Evolutionary conservation across 2,329 filamentous ascomycete genomes (phyloP), one percentile per base, ranked within the genome.

Genomic region (Lachnellula subtilissima): DNA sequence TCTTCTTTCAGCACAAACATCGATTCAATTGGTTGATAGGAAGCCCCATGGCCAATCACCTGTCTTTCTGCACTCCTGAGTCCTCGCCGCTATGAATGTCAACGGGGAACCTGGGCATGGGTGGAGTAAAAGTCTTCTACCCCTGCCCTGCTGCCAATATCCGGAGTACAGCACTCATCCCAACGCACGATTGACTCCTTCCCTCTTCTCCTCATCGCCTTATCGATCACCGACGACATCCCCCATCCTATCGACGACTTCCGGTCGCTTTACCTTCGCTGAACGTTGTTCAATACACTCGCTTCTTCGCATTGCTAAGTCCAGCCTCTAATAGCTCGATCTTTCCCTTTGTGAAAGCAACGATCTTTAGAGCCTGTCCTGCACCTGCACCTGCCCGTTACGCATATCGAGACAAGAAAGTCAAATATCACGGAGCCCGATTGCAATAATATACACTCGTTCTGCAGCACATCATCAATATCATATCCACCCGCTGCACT

Each of bases 231-330:
- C 42, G 45, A 47, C 45, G 23, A 32, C 12, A 47, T 35, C 14
- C 42, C 15, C 6, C 28, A 32, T 4, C 17, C 39, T 5, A 45
- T 5, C 15, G 42, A 19, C 42, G n/a, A 12, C 19, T 45, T 19
- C 6, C 17, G 28, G 23, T 36, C 46, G 19, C 32, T 51, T 48
- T 49, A 19, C 53, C 46, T 48, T 54, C 50, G 53, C 43, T 54
- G 50, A 43, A 47, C 48, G 28, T 54, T 47, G 50, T 54, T 36
- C 32, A 19, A 48, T 35, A 59, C 57, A 54, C 50, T 56, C 57
- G 57, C 54, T 59, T 54, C 48, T 17, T 55, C 25, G 22, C 32
- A 3, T 35, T 36, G 19, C 15, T 5, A 4, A 40, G 39, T n/a
- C 17, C 22, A 22, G 22, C 22, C 28, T 11, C 32, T 32, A 25